Evolutionary conservation across 352 stramenopile genomes (phyloP), one percentile per base, ranked within the genome.

Genomic region (Thraustochytrium sp.): DNA sequence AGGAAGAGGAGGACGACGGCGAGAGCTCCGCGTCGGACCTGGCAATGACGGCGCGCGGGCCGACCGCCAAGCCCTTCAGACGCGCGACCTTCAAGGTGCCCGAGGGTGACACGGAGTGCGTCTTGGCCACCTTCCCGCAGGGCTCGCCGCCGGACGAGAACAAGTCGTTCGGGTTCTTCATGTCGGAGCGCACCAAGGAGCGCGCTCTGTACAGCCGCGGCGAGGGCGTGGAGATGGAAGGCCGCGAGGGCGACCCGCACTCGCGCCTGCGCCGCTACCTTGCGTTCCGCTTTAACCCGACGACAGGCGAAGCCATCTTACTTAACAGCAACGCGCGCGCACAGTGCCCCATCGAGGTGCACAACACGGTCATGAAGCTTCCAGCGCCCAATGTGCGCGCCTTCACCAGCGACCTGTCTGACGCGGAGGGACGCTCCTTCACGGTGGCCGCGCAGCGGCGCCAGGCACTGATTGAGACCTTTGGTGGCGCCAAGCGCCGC

Each of bases 151-250:
- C 59, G 2, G 59, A 72, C 59, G 59, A 72, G 36, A 72, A 29
- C 40, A 72, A 72, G 26, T 72, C 59, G 26, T 72, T 72, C 46
- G 59, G 59, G 46, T 46, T 72, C 26, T 72, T 72, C 59, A 72
- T 44, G 59, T 44, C 59, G 11, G 46, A 72, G n/a, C 59, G 59
- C 11, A 72, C 59, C 26, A 11, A 72, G 59, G 59, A 72, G 36
- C 59, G 59, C n/a, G 59, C 46, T 4, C 59, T 72, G 9, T 72
- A 72, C 36, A 72, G 59, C 59, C 59, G 59, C 26, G 59, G 59
- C 13, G 59, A 72, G 11, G 59, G 40, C 26, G 59, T 72, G 13
- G 59, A 72, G 36, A 72, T 72, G 59, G 59, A 72, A 31, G 59
- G 59, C 36, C 59, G 59, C 2, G 59, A 72, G 40, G 59, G 59